Evolutionary conservation across 2,329 filamentous ascomycete genomes (phyloP).

Genomic region (Beauveria sp.): DNA sequence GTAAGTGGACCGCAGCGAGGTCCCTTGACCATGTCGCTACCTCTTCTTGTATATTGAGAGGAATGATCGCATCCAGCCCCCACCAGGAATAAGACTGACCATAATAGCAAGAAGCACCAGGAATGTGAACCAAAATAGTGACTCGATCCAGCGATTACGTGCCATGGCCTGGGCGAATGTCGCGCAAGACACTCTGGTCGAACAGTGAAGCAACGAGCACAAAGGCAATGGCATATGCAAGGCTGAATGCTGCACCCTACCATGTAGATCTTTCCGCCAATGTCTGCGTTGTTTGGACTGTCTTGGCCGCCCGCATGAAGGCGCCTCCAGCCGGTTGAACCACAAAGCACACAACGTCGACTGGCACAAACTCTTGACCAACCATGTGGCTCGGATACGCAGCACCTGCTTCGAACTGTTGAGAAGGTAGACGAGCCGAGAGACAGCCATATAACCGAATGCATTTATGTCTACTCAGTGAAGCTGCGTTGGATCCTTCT

Average conservation of each 20-base stretch:
- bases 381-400: slow-evolving; percentile 24
- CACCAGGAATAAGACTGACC: slow-evolving; percentile 12
- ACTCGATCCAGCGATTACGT: slow-evolving; percentile 4
- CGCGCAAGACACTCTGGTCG: not conserved
- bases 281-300: not conserved
- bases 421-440: slow-evolving; percentile 34
- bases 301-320: slow-evolving; percentile 13
- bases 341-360: slow-evolving; percentile 28
- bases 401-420: slow-evolving; percentile 26
- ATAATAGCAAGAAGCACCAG: slow-evolving; percentile 25
- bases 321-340: slow-evolving; percentile 25
- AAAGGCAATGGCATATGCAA: slow-evolving; percentile 39
- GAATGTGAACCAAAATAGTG: slow-evolving; percentile 18
- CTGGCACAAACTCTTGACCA: slow-evolving; percentile 31
- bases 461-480: slow-evolving; percentile 30
- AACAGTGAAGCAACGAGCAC: slow-evolving; percentile 23
- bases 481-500: no score
- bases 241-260: slow-evolving; percentile 41
- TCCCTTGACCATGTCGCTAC: not conserved
- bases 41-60: no score
- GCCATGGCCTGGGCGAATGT: slow-evolving; percentile 1
- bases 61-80: no score
- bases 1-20: no score
- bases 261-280: slow-evolving; percentile 32
- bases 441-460: slow-evolving; percentile 34